phyloP scores from a whole-genome alignment of 768 basidiomycete species.

The Boletus rubescentipes region DNA sequence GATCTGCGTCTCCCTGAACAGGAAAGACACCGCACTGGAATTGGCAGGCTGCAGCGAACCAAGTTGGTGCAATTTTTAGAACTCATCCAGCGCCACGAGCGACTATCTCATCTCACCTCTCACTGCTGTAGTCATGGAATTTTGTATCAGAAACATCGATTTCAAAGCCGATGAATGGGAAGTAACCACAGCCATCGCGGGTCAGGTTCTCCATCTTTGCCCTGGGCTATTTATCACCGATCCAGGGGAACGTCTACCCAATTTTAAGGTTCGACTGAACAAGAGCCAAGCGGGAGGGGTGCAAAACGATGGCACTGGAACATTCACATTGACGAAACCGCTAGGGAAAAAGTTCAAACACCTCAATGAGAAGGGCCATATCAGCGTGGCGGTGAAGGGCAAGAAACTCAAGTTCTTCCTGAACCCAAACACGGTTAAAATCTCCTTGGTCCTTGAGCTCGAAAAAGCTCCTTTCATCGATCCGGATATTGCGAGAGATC shows the following conservation, averaged over 20 bases:
- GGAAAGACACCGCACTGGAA: conserved; percentile 1
- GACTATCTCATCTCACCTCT: background rate
- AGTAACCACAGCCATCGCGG: conserved; percentile 54
- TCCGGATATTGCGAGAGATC: conserved; percentile 54
- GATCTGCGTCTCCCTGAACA: conserved; percentile 8
- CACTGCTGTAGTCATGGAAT: conserved; percentile 37
- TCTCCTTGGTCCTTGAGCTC: conserved; percentile 35
- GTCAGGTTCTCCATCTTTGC: conserved; percentile 47
- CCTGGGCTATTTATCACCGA: conserved; percentile 29
- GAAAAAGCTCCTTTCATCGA: conserved; percentile 55
- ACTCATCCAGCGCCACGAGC: background rate
- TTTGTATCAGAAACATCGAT: conserved; percentile 33
- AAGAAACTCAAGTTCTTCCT: conserved; percentile 39
- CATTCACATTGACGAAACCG: conserved; percentile 26
- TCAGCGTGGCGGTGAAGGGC: conserved; percentile 39
- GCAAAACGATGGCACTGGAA: conserved; percentile 55
- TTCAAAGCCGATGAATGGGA: conserved; percentile 50
- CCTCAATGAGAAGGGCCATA: conserved; percentile 39
- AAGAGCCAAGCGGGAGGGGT: conserved; percentile 49
- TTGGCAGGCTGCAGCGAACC: background rate
- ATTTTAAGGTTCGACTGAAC: conserved; percentile 62
- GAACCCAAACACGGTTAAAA: conserved; percentile 5
- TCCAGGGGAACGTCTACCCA: conserved; percentile 38
- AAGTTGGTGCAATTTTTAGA: no score
- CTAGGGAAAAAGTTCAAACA: conserved; percentile 48